Percentiles rank a stretch among this genome's conserved stretches.
Evolutionary conservation across 2,329 filamentous ascomycete genomes (phyloP).

Genomic region (Penicillium hesseltinei): DNA sequence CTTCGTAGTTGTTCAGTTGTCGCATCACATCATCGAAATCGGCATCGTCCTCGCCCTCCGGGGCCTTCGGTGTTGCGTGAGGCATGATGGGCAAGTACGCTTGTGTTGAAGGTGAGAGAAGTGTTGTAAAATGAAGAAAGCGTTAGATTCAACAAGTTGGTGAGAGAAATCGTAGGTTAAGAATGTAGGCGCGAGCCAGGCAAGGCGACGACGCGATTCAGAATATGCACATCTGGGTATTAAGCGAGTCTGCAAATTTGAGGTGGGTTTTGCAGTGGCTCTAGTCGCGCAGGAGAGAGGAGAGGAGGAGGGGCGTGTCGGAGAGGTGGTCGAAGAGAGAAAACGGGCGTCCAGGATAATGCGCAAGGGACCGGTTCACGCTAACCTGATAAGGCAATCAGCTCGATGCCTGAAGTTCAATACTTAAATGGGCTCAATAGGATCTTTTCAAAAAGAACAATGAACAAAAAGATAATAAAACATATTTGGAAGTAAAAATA

Average conservation of each 20-base stretch:
- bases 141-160: not conserved
- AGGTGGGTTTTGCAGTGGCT: not conserved
- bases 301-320: slow-evolving; percentile 1
- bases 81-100: slow-evolving; percentile 30
- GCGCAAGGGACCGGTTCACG: slow-evolving; percentile 11
- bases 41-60: slow-evolving; percentile 36
- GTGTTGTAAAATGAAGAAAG: not conserved
- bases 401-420: slow-evolving; percentile 2
- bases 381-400: slow-evolving; percentile 31
- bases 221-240: slow-evolving; percentile 10
- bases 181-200: slow-evolving; percentile 7
- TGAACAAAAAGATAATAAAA: not conserved
- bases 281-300: not conserved
- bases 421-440: not conserved
- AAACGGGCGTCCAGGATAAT: slow-evolving; percentile 8
- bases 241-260: not conserved
- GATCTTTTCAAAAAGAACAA: not conserved
- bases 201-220: slow-evolving; percentile 10
- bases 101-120: not conserved
- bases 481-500: not conserved
- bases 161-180: not conserved
- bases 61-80: slow-evolving; percentile 35
- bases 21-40: slow-evolving; percentile 45
- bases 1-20: slow-evolving; percentile 41
- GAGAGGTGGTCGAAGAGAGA: slow-evolving; percentile 2